Percentiles rank a stretch among this genome's conserved stretches.
phyloP scores from a whole-genome alignment of 2,329 filamentous ascomycete species.

The Sarocladium kiliense region DNA sequence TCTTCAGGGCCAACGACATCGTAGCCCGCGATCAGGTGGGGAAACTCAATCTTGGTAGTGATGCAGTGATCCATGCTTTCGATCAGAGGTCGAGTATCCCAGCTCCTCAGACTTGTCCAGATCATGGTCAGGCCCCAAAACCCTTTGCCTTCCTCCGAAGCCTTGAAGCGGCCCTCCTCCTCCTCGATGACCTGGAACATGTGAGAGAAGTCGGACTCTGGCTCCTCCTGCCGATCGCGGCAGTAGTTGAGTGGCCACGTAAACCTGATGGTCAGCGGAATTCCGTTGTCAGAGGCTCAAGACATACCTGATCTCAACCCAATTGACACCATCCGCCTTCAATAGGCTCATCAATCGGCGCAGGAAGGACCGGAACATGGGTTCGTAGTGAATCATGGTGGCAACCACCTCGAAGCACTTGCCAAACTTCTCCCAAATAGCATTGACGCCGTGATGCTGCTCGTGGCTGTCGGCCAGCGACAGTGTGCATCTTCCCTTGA shows the following conservation, averaged over 20 bases:
- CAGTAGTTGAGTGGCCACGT: slow-evolving; percentile 70
- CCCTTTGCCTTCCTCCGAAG: slow-evolving; percentile 60
- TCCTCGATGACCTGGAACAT: slow-evolving; percentile 72
- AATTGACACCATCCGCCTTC: slow-evolving; percentile 76
- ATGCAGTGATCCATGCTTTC: slow-evolving; percentile 87
- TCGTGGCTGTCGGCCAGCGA: slow-evolving; percentile 66
- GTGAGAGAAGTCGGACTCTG: slow-evolving; percentile 62
- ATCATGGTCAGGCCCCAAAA: slow-evolving; percentile 87
- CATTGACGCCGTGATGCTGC: slow-evolving; percentile 78
- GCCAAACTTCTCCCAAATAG: slow-evolving; percentile 78
- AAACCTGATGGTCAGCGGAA: slow-evolving; percentile 38
- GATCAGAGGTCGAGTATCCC: slow-evolving; percentile 60
- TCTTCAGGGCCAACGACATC: slow-evolving; percentile 90
- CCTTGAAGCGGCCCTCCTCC: slow-evolving; percentile 71
- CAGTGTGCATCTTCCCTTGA: slow-evolving; percentile 68
- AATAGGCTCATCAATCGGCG: slow-evolving; percentile 65
- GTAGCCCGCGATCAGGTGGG: slow-evolving; percentile 77
- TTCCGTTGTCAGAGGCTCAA: too few relatives aligned
- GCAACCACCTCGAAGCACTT: slow-evolving; percentile 69
- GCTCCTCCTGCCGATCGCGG: slow-evolving; percentile 55
- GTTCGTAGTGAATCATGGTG: slow-evolving; percentile 81
- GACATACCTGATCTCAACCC: slow-evolving; percentile 66
- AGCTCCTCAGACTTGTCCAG: slow-evolving; percentile 69
- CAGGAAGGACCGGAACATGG: slow-evolving; percentile 75
- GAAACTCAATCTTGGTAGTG: slow-evolving; percentile 70